These are phyloP conservation scores for Cyathus striatus DNA, from an alignment of 768 basidiomycete species.

Conservation along the genomic window DNA sequence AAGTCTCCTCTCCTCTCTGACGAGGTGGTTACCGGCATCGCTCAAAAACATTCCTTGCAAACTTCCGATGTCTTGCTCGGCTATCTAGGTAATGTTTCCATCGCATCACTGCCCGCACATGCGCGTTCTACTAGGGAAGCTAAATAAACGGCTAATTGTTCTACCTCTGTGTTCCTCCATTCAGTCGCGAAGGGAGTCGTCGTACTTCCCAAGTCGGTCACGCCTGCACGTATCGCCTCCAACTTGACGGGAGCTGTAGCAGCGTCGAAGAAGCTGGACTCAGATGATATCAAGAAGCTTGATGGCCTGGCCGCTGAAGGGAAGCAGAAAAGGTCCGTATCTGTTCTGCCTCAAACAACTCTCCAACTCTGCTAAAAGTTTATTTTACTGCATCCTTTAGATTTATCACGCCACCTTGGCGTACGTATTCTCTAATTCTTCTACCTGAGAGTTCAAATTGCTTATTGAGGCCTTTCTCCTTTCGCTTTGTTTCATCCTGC, in stretches of 20 bases:
- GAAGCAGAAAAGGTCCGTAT: conserved; percentile 55
- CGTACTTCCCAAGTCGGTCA: conserved; percentile 76
- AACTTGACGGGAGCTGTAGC: conserved; percentile 49
- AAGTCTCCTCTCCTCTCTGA: conserved; percentile 64
- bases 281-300: conserved; percentile 48
- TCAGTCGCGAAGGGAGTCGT: conserved; percentile 61
- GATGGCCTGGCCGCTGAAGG: conserved; percentile 55
- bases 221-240: conserved; percentile 55
- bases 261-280: conserved; percentile 39
- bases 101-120: background rate
- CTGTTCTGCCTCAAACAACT: conserved; percentile 10
- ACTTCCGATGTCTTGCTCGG: conserved; percentile 57
- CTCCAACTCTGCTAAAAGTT: conserved; percentile 2
- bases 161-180: conserved; percentile 4
- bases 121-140: background rate
- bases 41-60: conserved; percentile 48
- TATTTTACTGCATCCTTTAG: conserved; percentile 18
- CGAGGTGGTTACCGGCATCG: conserved; percentile 53
- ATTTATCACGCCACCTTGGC: conserved; percentile 66
- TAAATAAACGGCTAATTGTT: background rate
- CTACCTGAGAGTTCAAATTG: conserved; percentile 3
- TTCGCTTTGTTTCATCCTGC: conserved; percentile 10
- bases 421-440: conserved; percentile 31
- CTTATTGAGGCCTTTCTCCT: conserved; percentile 1
- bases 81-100: conserved; percentile 44